Percentiles rank a stretch among this genome's conserved stretches.
phyloP scores from a whole-genome alignment of 2,329 filamentous ascomycete species.

The Xylariaceae sp. region DNA sequence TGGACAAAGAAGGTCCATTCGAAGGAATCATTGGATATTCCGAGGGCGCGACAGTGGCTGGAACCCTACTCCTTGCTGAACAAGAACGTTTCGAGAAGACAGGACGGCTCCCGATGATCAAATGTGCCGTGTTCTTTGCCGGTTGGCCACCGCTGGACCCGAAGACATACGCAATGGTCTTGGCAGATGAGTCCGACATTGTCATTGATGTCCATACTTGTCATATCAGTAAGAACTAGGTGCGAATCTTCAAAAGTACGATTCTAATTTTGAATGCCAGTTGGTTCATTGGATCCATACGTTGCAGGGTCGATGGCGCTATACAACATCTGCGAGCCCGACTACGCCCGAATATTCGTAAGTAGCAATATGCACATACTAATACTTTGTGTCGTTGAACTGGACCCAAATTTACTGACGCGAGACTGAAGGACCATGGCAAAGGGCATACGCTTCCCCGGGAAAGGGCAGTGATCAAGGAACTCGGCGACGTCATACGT shows the following conservation, averaged over 20 bases:
- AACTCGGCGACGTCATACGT: conserved; percentile 45
- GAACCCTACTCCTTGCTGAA: conserved; percentile 30
- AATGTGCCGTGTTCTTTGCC: conserved; percentile 51
- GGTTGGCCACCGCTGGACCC: conserved; percentile 53
- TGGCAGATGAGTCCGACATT: conserved; percentile 48
- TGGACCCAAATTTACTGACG: too few relatives aligned
- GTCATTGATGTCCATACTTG: conserved; percentile 52
- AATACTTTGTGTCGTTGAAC: too few relatives aligned
- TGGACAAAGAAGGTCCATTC: conserved; percentile 33
- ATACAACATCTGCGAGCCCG: conserved; percentile 60
- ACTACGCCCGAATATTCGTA: conserved; percentile 57
- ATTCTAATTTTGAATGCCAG: conserved; percentile 30
- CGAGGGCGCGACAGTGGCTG: conserved; percentile 31
- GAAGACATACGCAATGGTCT: conserved; percentile 41
- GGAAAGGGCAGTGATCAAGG: conserved; percentile 46
- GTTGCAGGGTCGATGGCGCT: conserved; percentile 59
- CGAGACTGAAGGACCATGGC: conserved; percentile 44
- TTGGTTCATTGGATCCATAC: conserved; percentile 58
- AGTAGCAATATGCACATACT: too few relatives aligned
- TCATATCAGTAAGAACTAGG: conserved; percentile 44
- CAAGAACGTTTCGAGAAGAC: conserved; percentile 27
- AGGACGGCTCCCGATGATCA: conserved; percentile 37
- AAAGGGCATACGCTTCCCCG: conserved; percentile 63
- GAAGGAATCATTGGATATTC: conserved; percentile 34
- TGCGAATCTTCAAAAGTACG: neutral